phyloP scores from a whole-genome alignment of 139 green algal genomes.

The Haematococcus sp. region DNA sequence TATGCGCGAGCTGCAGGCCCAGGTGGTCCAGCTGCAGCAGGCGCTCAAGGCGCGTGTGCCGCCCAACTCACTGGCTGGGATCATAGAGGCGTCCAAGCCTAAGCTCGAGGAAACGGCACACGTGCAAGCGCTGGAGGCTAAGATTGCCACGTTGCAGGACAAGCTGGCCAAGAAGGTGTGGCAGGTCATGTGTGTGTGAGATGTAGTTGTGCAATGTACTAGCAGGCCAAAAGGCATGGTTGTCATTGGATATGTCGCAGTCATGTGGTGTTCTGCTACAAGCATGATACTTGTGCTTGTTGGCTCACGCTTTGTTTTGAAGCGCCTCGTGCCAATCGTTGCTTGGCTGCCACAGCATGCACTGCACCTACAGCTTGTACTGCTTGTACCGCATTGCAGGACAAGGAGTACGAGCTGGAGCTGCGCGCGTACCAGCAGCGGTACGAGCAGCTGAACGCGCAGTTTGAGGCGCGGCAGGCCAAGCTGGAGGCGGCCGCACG shows the following conservation, averaged over 20 bases:
- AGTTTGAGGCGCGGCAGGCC: constrained; percentile 45
- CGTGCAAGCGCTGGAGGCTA: constrained; percentile 33
- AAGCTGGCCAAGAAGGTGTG: constrained; percentile 38
- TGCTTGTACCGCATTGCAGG: constrained; percentile 3
- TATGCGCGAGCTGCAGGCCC: constrained; percentile 31
- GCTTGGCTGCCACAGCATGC: too few relatives aligned
- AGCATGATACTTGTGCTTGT: too few relatives aligned
- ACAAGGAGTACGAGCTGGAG: constrained; percentile 49
- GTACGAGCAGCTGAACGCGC: constrained; percentile 45
- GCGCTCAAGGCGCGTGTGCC: constrained; percentile 2
- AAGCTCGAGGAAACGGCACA: constrained; percentile 24
- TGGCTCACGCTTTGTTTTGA: too few relatives aligned
- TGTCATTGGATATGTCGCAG: too few relatives aligned
- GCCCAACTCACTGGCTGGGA: constrained; percentile 46
- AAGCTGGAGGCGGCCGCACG: not conserved
- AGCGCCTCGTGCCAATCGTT: too few relatives aligned
- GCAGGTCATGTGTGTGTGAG: not conserved
- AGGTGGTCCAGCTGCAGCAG: constrained; percentile 30
- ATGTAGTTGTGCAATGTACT: too few relatives aligned
- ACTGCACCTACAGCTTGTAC: not conserved
- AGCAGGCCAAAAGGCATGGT: too few relatives aligned
- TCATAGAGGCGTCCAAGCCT: constrained; percentile 47
- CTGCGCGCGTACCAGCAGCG: constrained; percentile 50
- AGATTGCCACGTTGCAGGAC: constrained; percentile 30
- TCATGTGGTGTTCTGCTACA: too few relatives aligned